Evolutionary conservation across 306 rosid genomes (phyloP).

Genomic region (Vigna radiata): DNA sequence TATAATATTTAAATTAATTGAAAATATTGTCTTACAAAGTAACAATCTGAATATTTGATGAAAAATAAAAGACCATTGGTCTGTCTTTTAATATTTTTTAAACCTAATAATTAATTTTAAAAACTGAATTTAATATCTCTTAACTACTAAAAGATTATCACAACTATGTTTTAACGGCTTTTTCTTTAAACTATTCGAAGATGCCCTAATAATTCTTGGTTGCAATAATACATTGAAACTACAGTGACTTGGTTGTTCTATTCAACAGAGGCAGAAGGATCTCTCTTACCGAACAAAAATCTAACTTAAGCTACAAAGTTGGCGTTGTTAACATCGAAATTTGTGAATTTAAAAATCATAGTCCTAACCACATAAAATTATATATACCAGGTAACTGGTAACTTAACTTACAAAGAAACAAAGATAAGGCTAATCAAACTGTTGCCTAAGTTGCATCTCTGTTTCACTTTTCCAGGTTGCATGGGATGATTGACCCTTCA

Average conservation of each 20-base stretch:
- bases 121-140: background rate
- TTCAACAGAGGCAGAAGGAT: background rate
- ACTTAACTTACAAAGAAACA: slow-evolving; percentile 21
- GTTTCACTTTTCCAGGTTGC: slow-evolving; percentile 97
- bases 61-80: background rate
- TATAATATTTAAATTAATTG: too few species aligned
- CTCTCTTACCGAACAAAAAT: background rate
- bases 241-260: background rate
- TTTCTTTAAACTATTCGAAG: background rate
- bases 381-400: background rate
- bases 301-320: slow-evolving; percentile 11
- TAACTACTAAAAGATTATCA: background rate
- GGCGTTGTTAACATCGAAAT: slow-evolving; percentile 23
- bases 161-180: background rate
- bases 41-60: background rate
- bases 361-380: slow-evolving; percentile 36
- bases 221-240: background rate
- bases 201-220: background rate
- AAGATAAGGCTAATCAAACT: slow-evolving; percentile 67
- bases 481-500: slow-evolving; percentile 97
- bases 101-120: too few species aligned
- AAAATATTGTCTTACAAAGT: background rate
- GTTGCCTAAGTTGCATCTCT: slow-evolving; percentile 95
- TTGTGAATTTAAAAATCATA: slow-evolving; percentile 22
- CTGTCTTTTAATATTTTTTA: background rate